Base-by-base conservation (phyloP, 2,329 filamentous ascomycete species). In the Verticillium nubilum region DNA sequence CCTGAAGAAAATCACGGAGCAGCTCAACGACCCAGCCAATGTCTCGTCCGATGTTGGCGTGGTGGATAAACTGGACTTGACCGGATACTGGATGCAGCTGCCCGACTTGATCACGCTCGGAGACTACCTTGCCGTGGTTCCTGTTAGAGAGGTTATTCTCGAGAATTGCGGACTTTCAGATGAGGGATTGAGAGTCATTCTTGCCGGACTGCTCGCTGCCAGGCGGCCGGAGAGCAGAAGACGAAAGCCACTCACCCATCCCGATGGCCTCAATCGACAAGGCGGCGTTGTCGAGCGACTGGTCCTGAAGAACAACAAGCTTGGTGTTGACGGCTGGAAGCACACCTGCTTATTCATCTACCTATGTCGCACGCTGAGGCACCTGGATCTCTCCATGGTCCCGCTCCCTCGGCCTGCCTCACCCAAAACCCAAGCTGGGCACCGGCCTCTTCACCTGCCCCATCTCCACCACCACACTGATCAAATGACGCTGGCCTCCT, bases 71-170 rank as follows among this genome's bases (percentile, higher is more conserved):
- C 78, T 99, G 9, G 91, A 98, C 70, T 80, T 98, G 25, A 92
- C 89, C 0, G 90, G 90, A 17, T 96, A 95, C 64, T 87, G 88
- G 70, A 82, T 99, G 75, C 89, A 94, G 61, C 75, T 96, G 53
- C 84, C 89, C 2, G 95, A 99, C 70, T 81, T 97, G 27, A 75
- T 93, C 56, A 97, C 95, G 0, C 80, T 99, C 2, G 91, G 93
- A 56, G 95, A 99, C 71, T 99, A 94, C 80, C 80, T 99, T 47
- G 94, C 95, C 5, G 87, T 99, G 6, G 94, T 98, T 0, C 94
- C 95, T 0, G 88, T 98, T 2, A 89, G 90, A 65, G 92, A 96
- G 68, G 76, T 99, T 0, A 80, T 96, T 6, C 76, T 98, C 58
- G 93, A 97, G 68, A 91, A 96, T 69, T 94, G 92, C 61, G 90